Evolutionary conservation across 2,329 filamentous ascomycete genomes (phyloP).

Genomic region (Neoarthrinium moseri): DNA sequence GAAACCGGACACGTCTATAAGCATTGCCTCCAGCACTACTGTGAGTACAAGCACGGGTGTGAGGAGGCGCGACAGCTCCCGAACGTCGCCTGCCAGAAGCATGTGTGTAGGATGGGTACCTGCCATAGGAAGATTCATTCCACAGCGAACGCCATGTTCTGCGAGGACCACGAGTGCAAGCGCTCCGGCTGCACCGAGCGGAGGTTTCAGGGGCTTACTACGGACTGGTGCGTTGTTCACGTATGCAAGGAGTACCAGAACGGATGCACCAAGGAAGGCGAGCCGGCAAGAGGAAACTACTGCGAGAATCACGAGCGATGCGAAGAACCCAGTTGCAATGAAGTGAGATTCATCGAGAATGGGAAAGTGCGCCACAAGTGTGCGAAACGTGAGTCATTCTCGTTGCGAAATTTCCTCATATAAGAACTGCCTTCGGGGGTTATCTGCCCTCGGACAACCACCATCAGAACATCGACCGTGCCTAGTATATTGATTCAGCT

Average conservation of each 20-base stretch:
- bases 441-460: too few relatives aligned
- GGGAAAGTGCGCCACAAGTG: conserved; percentile 12
- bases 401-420: not conserved
- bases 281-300: conserved; percentile 13
- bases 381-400: conserved; percentile 16
- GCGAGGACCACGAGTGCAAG: conserved; percentile 21
- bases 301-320: conserved; percentile 19
- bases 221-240: conserved; percentile 18
- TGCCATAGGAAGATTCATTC: conserved; percentile 15
- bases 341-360: conserved; percentile 4
- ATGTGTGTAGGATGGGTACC: conserved; percentile 1
- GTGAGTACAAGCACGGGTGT: conserved; percentile 14
- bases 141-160: conserved; percentile 19
- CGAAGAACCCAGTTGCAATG: conserved; percentile 11
- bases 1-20: conserved; percentile 20
- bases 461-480: too few relatives aligned
- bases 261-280: conserved; percentile 16
- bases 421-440: too few relatives aligned
- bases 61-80: conserved; percentile 11
- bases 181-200: conserved; percentile 10
- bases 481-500: too few relatives aligned
- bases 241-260: conserved; percentile 15
- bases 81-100: conserved; percentile 10
- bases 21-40: conserved; percentile 21
- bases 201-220: conserved; percentile 7